A percentile compares a stretch with the other conserved stretches of the same genome.
phyloP scores from a whole-genome alignment of 345 rosid species.

The Citrus hindsii region DNA sequence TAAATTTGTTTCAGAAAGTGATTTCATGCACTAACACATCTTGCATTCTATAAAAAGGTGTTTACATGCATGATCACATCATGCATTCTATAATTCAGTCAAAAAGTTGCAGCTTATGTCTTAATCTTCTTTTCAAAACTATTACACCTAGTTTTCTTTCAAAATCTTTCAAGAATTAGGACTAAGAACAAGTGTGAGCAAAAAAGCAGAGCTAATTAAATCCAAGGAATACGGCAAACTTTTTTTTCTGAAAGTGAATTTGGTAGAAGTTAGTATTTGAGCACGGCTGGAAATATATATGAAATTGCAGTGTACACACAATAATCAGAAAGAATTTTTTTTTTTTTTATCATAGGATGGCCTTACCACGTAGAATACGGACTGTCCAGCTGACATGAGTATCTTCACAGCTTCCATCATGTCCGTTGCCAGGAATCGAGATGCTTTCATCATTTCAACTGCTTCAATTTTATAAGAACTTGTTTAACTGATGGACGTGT shows the following conservation, averaged over 20 bases:
- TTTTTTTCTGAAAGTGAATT: background rate
- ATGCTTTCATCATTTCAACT: conserved; percentile 35
- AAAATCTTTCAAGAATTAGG: background rate
- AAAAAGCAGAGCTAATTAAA: background rate
- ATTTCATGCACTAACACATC: background rate
- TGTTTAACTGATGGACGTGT: conserved; percentile 54
- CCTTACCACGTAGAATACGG: conserved; percentile 14
- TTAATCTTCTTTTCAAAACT: background rate
- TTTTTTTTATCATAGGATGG: background rate
- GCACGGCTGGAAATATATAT: background rate
- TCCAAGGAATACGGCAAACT: background rate
- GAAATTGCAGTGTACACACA: background rate
- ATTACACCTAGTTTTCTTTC: background rate
- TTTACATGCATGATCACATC: background rate
- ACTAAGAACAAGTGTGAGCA: background rate
- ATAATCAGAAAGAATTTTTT: background rate
- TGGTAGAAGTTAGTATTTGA: background rate
- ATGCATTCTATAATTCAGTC: background rate
- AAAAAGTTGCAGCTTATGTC: background rate
- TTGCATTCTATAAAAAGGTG: background rate
- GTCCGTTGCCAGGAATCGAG: background rate
- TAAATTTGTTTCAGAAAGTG: background rate
- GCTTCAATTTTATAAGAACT: conserved; percentile 54
- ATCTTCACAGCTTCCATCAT: background rate
- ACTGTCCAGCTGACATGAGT: conserved; percentile 3